These are phyloP conservation scores for Spatholobus suberectus DNA, from an alignment of 306 rosid genomes.

Conservation along the genomic window DNA sequence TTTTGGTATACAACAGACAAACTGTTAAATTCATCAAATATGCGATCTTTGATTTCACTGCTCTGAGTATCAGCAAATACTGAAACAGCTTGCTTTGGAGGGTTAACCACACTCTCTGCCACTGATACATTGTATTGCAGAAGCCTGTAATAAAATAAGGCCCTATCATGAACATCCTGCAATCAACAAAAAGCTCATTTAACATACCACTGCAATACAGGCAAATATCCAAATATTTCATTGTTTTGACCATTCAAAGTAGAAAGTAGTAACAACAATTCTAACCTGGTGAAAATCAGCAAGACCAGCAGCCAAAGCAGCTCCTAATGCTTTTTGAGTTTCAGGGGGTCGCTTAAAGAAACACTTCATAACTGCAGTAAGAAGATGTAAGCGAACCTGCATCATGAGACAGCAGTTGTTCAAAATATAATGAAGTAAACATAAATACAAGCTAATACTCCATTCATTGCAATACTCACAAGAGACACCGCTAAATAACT, in stretches of 20 bases:
- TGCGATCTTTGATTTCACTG: constrained; percentile 98
- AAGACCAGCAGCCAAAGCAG: constrained; percentile 94
- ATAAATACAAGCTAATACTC: constrained; percentile 14
- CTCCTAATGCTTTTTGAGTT: constrained; percentile 90
- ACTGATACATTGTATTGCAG: constrained; percentile 74
- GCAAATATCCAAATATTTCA: constrained; percentile 19
- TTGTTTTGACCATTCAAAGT: constrained; percentile 28
- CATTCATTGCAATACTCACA: background rate
- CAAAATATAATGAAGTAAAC: constrained; percentile 27
- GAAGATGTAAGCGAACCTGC: constrained; percentile 98
- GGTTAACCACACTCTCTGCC: constrained; percentile 92
- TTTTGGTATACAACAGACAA: constrained; percentile 93
- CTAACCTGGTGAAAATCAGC: constrained; percentile 95
- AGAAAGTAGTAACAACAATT: constrained; percentile 27
- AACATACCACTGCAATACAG: constrained; percentile 39
- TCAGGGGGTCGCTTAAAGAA: constrained; percentile 99
- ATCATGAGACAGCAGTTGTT: constrained; percentile 44
- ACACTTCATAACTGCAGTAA: constrained; percentile 98
- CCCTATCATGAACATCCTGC: constrained; percentile 99
- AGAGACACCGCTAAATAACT: constrained; percentile 10
- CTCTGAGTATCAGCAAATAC: constrained; percentile 99
- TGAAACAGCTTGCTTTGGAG: constrained; percentile 99
- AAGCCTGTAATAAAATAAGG: constrained; percentile 97
- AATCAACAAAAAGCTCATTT: constrained; percentile 50
- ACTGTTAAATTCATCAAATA: constrained; percentile 97